These are phyloP conservation scores for Phyllachora maydis DNA, from an alignment of 2,329 filamentous ascomycete species.

Conservation along the genomic window DNA sequence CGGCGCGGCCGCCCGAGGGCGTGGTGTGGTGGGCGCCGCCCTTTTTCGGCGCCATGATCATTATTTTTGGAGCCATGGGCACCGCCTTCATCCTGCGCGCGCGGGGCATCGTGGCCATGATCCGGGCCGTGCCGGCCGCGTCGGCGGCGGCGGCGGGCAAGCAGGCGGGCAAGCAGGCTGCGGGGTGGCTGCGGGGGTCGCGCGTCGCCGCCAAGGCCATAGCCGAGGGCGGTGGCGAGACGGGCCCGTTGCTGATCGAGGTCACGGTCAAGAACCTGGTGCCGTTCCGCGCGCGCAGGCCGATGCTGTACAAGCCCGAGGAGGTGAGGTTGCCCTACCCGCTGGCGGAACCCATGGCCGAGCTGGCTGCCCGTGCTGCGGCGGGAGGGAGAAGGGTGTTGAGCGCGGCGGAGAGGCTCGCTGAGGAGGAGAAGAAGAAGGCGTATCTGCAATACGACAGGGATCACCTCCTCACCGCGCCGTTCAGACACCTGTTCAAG, in stretches of 20 bases:
- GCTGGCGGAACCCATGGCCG: no score
- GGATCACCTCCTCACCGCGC: slow-evolving; percentile 33
- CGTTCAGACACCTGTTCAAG: slow-evolving; percentile 27
- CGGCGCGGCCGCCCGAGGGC: slow-evolving; percentile 25
- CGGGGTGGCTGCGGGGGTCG: no score
- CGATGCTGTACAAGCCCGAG: slow-evolving; percentile 16
- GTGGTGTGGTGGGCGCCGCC: slow-evolving; percentile 34
- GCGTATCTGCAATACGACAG: slow-evolving; percentile 27
- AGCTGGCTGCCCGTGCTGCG: slow-evolving; percentile 6
- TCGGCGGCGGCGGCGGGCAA: slow-evolving; percentile 3
- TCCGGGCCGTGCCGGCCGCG: slow-evolving; percentile 28
- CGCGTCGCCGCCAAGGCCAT: slow-evolving; percentile 3
- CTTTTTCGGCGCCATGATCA: slow-evolving; percentile 34
- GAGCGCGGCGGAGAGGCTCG: slow-evolving; percentile 9
- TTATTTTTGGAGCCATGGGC: slow-evolving; percentile 38
- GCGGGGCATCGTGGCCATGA: slow-evolving; percentile 31
- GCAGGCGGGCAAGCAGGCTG: slow-evolving; percentile 4
- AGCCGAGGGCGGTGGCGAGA: slow-evolving; percentile 2
- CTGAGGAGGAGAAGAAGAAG: slow-evolving; percentile 16
- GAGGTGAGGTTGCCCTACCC: slow-evolving; percentile 15
- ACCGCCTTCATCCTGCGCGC: slow-evolving; percentile 37
- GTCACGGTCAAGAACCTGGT: slow-evolving; percentile 26
- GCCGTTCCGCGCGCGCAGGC: slow-evolving; percentile 23
- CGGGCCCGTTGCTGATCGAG: slow-evolving; percentile 24
- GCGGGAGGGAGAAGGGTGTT: slow-evolving; percentile 1